Evolutionary conservation across 2,329 filamentous ascomycete species (phyloP).

Genomic region (Karstenula rhodostoma): DNA sequence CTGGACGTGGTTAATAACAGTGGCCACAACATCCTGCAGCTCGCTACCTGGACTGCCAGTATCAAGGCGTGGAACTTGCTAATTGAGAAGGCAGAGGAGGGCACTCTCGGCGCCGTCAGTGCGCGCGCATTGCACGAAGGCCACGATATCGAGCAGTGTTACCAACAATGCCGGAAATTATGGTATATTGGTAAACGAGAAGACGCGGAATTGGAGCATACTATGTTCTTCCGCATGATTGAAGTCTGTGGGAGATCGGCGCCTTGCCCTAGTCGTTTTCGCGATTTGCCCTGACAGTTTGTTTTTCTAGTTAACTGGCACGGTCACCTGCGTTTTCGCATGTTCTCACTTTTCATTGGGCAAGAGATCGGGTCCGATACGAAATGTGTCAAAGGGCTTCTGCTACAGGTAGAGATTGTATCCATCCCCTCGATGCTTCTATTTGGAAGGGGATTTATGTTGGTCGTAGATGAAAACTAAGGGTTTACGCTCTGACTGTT

Average conservation of each 20-base stretch:
- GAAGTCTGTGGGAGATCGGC: background rate
- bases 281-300: background rate
- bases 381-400: too few species aligned
- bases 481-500: too few species aligned
- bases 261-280: background rate
- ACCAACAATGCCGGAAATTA: background rate
- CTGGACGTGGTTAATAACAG: slow-evolving; percentile 5
- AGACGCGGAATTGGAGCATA: background rate
- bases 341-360: too few species aligned
- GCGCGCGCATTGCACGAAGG: background rate
- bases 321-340: too few species aligned
- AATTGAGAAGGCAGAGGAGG: background rate
- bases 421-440: too few species aligned
- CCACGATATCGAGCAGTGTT: slow-evolving; percentile 9
- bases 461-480: too few species aligned
- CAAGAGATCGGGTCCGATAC: too few species aligned
- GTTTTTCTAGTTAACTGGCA: background rate
- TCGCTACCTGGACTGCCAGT: slow-evolving; percentile 6
- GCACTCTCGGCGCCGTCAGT: background rate
- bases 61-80: slow-evolving; percentile 1
- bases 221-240: slow-evolving; percentile 2
- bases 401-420: too few species aligned
- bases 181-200: slow-evolving; percentile 3
- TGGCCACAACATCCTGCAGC: slow-evolving; percentile 8
- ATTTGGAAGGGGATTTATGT: too few species aligned